phyloP scores from a whole-genome alignment of 192 early-diverging fungal species.

The Powellomyces hirtus region DNA sequence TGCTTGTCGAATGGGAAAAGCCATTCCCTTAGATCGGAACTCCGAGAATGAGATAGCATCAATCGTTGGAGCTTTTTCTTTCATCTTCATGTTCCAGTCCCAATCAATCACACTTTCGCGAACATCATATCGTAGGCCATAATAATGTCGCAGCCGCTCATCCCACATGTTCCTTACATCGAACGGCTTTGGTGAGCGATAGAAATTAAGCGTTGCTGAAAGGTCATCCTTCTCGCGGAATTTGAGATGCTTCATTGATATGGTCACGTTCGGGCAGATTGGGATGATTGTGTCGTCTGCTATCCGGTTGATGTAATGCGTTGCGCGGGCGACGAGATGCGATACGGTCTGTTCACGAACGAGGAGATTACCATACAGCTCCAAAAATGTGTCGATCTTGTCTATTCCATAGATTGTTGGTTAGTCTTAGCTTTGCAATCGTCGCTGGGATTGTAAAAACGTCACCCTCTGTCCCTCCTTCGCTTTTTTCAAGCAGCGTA shows the following conservation, averaged over 20 bases:
- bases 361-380: conserved; percentile 52
- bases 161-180: conserved; percentile 43
- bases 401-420: conserved; percentile 26
- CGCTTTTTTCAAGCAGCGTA: conserved; percentile 32
- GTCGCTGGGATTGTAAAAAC: neutral
- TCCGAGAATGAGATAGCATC: conserved; percentile 32
- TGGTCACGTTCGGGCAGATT: conserved; percentile 1
- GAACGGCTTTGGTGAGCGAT: conserved; percentile 35
- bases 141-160: conserved; percentile 33
- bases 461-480: conserved; percentile 28
- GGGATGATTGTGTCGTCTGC: neutral
- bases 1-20: conserved; percentile 44
- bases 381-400: conserved; percentile 47
- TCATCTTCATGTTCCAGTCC: conserved; percentile 64
- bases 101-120: conserved; percentile 56
- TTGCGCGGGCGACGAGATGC: neutral
- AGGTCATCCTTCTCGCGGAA: conserved; percentile 59
- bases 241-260: conserved; percentile 26
- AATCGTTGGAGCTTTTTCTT: conserved; percentile 19
- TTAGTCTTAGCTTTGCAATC: conserved; percentile 12
- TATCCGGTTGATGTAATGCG: conserved; percentile 1
- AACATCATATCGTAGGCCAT: conserved; percentile 45
- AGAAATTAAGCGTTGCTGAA: conserved; percentile 58
- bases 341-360: conserved; percentile 39
- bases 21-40: conserved; percentile 43